A percentile compares a stretch with the other conserved stretches of the same genome.
Conservation (phyloP, 345 rosid genomes). For the Chamaenerion angustifolium region DNA sequence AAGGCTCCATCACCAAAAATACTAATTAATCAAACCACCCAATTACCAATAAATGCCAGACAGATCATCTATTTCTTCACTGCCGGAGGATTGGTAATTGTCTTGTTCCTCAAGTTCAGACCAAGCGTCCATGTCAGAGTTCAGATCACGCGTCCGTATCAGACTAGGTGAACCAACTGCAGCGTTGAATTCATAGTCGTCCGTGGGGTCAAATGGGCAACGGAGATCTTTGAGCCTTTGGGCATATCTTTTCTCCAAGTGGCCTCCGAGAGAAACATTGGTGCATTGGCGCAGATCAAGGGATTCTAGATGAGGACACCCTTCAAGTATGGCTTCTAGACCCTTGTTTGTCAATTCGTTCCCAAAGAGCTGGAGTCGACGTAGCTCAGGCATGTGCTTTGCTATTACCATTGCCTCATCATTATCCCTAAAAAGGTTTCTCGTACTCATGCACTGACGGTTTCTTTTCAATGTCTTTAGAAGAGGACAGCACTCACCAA, state of each 20-base stretch:
- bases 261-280: background rate
- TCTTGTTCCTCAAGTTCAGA: too few relatives aligned
- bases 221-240: background rate
- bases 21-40: too few relatives aligned
- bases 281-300: constrained; percentile 1
- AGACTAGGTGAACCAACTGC: too few relatives aligned
- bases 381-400: constrained; percentile 1
- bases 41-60: too few relatives aligned
- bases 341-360: constrained; percentile 3
- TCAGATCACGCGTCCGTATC: too few relatives aligned
- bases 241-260: background rate
- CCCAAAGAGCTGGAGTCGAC: constrained; percentile 5
- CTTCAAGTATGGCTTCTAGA: constrained; percentile 4
- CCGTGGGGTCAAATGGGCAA: background rate
- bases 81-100: too few relatives aligned
- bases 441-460: too few relatives aligned
- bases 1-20: too few relatives aligned
- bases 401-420: background rate
- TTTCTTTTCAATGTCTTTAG: constrained; percentile 1
- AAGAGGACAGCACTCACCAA: constrained; percentile 1
- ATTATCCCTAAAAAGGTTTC: background rate
- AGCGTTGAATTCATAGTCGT: too few relatives aligned
- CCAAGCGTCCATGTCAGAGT: too few relatives aligned
- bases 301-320: constrained; percentile 4
- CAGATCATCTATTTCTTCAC: too few relatives aligned